A percentile compares a stretch with the other conserved stretches of the same genome.
Conservation (phyloP, 1,139 yeast genomes). For the Kurtzmaniella quercitrusa region DNA sequence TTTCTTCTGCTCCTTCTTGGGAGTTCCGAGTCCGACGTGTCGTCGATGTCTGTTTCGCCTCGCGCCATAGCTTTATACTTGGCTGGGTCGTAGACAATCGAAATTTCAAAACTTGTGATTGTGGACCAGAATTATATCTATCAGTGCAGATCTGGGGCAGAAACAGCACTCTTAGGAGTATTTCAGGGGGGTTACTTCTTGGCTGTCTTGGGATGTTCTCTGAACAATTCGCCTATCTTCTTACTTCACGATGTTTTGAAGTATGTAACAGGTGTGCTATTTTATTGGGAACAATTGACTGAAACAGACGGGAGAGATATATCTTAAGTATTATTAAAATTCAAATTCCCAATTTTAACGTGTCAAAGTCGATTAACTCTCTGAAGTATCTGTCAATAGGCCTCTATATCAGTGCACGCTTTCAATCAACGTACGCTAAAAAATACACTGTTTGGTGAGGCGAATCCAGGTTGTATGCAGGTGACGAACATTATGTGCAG, state of each 20-base stretch:
- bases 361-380: too few species aligned
- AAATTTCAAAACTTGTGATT: constrained; percentile 7
- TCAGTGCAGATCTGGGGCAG: background rate
- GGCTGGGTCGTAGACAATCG: constrained; percentile 11
- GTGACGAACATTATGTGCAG: background rate
- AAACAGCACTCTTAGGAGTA: background rate
- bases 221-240: too few species aligned
- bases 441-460: background rate
- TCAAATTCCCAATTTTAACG: too few species aligned
- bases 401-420: too few species aligned
- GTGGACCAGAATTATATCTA: background rate
- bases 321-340: too few species aligned
- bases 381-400: too few species aligned
- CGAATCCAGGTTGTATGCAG: background rate
- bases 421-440: background rate
- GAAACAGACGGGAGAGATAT: too few species aligned
- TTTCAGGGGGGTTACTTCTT: too few species aligned
- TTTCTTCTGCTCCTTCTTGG: constrained; percentile 14
- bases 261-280: too few species aligned
- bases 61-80: constrained; percentile 12
- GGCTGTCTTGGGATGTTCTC: too few species aligned
- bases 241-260: too few species aligned
- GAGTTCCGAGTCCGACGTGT: constrained; percentile 9
- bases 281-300: too few species aligned
- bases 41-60: constrained; percentile 6